These are phyloP conservation scores for Aspergillus aculeatus DNA, from an alignment of 2,329 filamentous ascomycete species.

Conservation along the genomic window DNA sequence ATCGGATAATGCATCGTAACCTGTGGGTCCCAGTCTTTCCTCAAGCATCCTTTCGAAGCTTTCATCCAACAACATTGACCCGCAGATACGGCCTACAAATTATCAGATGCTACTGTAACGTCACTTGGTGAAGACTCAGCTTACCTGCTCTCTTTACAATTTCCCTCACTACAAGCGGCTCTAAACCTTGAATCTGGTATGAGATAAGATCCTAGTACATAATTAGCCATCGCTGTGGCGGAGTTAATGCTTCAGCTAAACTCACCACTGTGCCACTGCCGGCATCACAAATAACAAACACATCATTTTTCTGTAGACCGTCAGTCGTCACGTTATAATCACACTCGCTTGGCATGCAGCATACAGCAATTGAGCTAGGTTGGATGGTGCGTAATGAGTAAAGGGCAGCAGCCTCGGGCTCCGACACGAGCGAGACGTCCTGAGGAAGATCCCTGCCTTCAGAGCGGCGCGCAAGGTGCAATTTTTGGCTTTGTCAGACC, in stretches of 20 bases:
- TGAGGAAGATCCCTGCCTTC: conserved; percentile 13
- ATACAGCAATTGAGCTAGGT: conserved; percentile 25
- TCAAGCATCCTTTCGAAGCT: conserved; percentile 27
- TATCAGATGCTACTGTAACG: neutral
- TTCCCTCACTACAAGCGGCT: conserved; percentile 28
- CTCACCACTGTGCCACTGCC: conserved; percentile 39
- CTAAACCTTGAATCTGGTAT: conserved; percentile 25
- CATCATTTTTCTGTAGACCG: conserved; percentile 25
- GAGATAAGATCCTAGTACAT: conserved; percentile 33
- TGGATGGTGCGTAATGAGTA: conserved; percentile 16
- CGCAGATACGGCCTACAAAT: conserved; percentile 28
- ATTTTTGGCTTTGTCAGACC: conserved; percentile 37
- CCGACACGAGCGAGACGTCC: conserved; percentile 20
- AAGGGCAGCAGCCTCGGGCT: conserved; percentile 2
- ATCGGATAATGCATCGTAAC: conserved; percentile 28
- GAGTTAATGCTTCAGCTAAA: neutral
- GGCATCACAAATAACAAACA: conserved; percentile 38
- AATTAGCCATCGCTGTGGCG: neutral
- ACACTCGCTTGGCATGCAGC: neutral
- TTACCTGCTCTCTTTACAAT: conserved; percentile 29
- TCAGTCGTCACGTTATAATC: neutral
- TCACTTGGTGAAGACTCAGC: neutral
- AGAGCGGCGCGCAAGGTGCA: conserved; percentile 24
- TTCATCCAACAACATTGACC: conserved; percentile 32
- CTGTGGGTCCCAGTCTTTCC: conserved; percentile 25